These are phyloP conservation scores for Lipomyces yamadae DNA, from an alignment of 805 yeast species.

Conservation along the genomic window DNA sequence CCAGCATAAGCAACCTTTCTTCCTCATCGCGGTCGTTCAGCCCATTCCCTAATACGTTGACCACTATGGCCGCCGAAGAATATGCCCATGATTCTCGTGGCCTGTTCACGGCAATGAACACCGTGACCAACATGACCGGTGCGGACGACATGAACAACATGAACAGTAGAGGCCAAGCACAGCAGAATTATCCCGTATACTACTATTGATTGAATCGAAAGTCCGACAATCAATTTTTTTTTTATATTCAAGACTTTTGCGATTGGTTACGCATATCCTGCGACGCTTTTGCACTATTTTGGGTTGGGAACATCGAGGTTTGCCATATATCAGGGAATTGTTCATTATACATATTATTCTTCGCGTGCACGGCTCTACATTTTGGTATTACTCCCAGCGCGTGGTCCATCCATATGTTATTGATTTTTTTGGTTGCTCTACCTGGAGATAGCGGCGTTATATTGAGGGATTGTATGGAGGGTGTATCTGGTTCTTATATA, in stretches of 20 bases:
- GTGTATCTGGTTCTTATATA: not conserved
- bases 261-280: not conserved
- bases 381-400: not conserved
- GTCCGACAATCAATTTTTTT: not conserved
- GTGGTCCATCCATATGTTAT: not conserved
- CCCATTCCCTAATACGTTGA: not conserved
- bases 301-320: not conserved
- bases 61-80: slow-evolving; percentile 1
- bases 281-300: not conserved
- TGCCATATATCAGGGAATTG: not conserved
- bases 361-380: not conserved
- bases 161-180: slow-evolving; percentile 9
- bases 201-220: slow-evolving; percentile 11
- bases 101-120: not conserved
- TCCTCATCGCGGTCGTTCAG: not conserved
- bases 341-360: not conserved
- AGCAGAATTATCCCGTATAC: slow-evolving; percentile 21
- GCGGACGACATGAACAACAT: slow-evolving; percentile 4
- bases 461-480: not conserved
- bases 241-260: no score
- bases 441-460: not conserved
- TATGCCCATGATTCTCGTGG: not conserved
- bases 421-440: not conserved
- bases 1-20: not conserved
- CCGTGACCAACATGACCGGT: slow-evolving; percentile 2